Conservation (phyloP, 306 rosid genomes). For the Cyclanthera cordifolia region DNA sequence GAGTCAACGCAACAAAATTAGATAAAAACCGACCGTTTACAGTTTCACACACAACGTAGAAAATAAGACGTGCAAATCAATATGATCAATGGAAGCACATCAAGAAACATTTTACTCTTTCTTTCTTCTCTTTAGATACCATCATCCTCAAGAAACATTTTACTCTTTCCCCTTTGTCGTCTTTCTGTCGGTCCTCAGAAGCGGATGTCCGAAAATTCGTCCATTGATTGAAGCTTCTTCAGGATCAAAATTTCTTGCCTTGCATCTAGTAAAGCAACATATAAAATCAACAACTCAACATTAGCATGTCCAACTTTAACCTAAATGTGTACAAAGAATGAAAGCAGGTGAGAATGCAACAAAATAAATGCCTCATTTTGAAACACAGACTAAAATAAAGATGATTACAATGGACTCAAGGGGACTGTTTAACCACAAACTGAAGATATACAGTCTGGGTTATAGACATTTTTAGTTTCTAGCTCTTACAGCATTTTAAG, state of each 20-base stretch:
- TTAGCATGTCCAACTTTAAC: neutral
- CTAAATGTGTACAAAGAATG: constrained; percentile 1
- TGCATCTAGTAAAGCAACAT: constrained; percentile 30
- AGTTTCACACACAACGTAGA: neutral
- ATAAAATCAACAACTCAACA: constrained; percentile 26
- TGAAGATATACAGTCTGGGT: neutral
- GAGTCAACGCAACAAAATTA: too few relatives aligned
- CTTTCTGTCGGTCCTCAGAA: constrained; percentile 9
- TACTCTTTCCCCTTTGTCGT: neutral
- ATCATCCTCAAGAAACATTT: neutral
- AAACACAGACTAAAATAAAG: too few relatives aligned
- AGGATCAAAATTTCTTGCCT: constrained; percentile 64
- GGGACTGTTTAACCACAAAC: neutral
- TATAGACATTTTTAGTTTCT: neutral
- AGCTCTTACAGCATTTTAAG: neutral
- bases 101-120: neutral
- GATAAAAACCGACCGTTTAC: too few relatives aligned
- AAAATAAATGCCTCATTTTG: too few relatives aligned
- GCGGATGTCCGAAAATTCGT: constrained; percentile 33
- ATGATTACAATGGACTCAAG: neutral
- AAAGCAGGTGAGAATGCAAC: too few relatives aligned
- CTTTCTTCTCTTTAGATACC: neutral
- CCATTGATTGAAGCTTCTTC: constrained; percentile 46
- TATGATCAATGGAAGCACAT: neutral
- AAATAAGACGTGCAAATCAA: neutral